Evolutionary conservation across 2,329 filamentous ascomycete species (phyloP), one percentile per base, ranked within the genome.

Genomic region (Thielaviopsis musarum): DNA sequence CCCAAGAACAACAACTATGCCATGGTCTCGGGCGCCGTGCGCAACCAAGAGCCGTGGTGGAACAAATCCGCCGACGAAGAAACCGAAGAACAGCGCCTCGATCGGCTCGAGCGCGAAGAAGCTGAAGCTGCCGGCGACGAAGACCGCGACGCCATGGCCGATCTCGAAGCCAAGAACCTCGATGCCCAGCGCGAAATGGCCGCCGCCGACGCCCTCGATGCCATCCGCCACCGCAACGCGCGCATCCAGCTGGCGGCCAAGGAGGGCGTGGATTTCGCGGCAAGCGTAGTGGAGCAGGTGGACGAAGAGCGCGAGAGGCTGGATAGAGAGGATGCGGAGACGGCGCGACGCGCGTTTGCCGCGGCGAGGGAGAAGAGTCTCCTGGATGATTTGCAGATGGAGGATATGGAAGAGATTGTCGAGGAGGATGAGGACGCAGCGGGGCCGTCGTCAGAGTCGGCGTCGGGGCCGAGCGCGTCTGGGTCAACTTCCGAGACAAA

Each of bases 161-260:
- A 96, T 69, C 73, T 98, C 54, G 93, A 98, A 73, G 85, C 87
- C 63, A 97, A 97, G 74, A 95, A 91, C 59, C 74, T 87, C 22
- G 93, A 98, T 70, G 91, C 91, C 0, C 91, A 93, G 74, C 79
- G 86, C 49, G 93, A 98, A 72, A 98, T 98, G 91, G 88, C 87
- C 19, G 88, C 96, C 52, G 93, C 93, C 1, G 93, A 98, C 74
- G 91, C 91, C 7, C 74, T 98, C 59, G 93, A 98, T 70, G 91
- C 96, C 73, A 96, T 98, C 60, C 78, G 91, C 59, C 91, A 88
- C 57, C 76, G 91, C 64, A 98, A 98, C 72, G 93, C 93, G 7
- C 78, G 90, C 63, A 83, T 93, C 56, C 88, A 95, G 70, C 79
- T 87, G 64, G 85, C 84, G 9, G 81, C 82, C 59, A 81, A 82